Conservation (phyloP, 2,329 filamentous ascomycete genomes). For the Epichloe brachyelytri region DNA sequence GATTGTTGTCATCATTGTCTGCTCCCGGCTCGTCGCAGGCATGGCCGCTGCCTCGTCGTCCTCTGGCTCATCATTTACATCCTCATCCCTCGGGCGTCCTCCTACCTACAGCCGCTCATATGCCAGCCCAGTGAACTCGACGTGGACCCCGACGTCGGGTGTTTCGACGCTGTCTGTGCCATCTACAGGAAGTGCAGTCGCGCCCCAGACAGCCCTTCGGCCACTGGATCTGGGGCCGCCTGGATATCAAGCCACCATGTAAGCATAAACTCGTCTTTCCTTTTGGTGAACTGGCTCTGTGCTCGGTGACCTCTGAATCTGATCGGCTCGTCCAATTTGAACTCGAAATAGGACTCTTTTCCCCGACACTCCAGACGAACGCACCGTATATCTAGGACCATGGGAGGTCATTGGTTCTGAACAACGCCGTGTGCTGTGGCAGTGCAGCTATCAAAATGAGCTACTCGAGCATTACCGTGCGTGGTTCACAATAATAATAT, state of each 20-base stretch:
- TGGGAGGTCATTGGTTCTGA: constrained; percentile 37
- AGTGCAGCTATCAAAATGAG: constrained; percentile 39
- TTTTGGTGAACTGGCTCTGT: background rate
- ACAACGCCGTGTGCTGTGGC: constrained; percentile 37
- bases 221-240: constrained; percentile 39
- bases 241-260: constrained; percentile 42
- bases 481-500: background rate
- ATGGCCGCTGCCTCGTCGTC: constrained; percentile 30
- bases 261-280: constrained; percentile 8
- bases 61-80: constrained; percentile 35
- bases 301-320: background rate
- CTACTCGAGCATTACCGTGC: constrained; percentile 37
- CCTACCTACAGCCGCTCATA: constrained; percentile 28
- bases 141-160: constrained; percentile 32
- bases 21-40: constrained; percentile 7
- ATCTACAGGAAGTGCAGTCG: constrained; percentile 22
- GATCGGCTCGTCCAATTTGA: constrained; percentile 9
- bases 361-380: constrained; percentile 34
- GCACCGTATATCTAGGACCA: constrained; percentile 38
- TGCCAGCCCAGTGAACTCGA: constrained; percentile 30
- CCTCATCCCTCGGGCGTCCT: constrained; percentile 30
- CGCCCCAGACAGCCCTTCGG: constrained; percentile 26
- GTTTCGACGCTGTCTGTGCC: constrained; percentile 31
- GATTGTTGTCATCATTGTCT: background rate
- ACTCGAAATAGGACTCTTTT: constrained; percentile 30